These are phyloP conservation scores for Aureobasidium sp. DNA, from an alignment of 2,329 filamentous ascomycete genomes.

Conservation along the genomic window DNA sequence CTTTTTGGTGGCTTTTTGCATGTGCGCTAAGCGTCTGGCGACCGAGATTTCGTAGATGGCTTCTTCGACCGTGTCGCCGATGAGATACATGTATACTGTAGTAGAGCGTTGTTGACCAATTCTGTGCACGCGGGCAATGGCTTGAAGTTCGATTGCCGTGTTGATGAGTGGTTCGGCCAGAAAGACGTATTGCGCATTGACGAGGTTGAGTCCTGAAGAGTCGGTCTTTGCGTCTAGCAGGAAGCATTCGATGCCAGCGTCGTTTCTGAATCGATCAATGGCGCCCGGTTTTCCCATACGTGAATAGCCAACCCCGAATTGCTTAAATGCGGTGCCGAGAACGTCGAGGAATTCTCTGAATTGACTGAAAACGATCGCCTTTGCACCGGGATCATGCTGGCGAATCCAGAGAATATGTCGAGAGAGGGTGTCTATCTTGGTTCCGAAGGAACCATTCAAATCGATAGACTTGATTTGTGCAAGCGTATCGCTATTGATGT, in stretches of 20 bases:
- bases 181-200: slow-evolving; percentile 90
- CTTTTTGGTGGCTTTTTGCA: slow-evolving; percentile 37
- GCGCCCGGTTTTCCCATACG: slow-evolving; percentile 63
- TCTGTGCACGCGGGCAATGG: slow-evolving; percentile 87
- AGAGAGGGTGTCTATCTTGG: slow-evolving; percentile 70
- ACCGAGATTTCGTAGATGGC: slow-evolving; percentile 86
- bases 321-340: slow-evolving; percentile 60
- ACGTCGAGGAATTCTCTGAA: slow-evolving; percentile 75
- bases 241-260: slow-evolving; percentile 71
- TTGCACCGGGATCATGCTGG: slow-evolving; percentile 74
- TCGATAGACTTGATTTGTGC: slow-evolving; percentile 77
- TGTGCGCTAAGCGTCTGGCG: slow-evolving; percentile 68
- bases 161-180: slow-evolving; percentile 91
- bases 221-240: slow-evolving; percentile 84
- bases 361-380: slow-evolving; percentile 92
- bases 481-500: slow-evolving; percentile 64
- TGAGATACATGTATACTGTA: slow-evolving; percentile 90
- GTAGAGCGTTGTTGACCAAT: slow-evolving; percentile 86
- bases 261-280: slow-evolving; percentile 67
- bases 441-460: slow-evolving; percentile 68
- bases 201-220: slow-evolving; percentile 80
- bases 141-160: slow-evolving; percentile 87
- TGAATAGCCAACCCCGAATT: slow-evolving; percentile 66
- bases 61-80: slow-evolving; percentile 87
- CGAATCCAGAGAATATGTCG: slow-evolving; percentile 83